A percentile compares a stretch with the other conserved stretches of the same genome.
These are phyloP conservation scores for Coniophora puteana DNA, from an alignment of 1,284 basidiomycete genomes.

Conservation along the genomic window DNA sequence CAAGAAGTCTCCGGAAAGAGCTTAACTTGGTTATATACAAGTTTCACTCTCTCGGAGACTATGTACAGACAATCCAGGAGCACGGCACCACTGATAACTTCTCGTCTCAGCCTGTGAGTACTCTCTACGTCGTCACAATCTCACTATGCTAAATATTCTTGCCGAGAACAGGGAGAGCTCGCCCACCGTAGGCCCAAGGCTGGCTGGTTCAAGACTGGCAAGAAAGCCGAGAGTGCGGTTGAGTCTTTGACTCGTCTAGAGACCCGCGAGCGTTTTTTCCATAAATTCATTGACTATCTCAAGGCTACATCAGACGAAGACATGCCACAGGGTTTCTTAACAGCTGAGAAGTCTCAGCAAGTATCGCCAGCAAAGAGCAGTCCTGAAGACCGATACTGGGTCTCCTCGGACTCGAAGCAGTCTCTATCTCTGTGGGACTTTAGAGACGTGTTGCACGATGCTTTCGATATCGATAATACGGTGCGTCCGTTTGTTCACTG, in stretches of 20 bases:
- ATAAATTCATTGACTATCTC: too few species aligned
- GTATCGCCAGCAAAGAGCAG: too few species aligned
- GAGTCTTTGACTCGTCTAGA: too few species aligned
- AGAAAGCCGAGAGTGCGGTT: not conserved
- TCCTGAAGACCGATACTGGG: too few species aligned
- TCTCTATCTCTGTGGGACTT: slow-evolving; percentile 11
- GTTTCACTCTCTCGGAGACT: not conserved
- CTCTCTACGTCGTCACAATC: not conserved
- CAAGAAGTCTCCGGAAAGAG: not conserved
- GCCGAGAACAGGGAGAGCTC: slow-evolving; percentile 15
- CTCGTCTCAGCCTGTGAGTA: not conserved
- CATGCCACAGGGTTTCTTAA: too few species aligned
- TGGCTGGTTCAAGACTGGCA: too few species aligned
- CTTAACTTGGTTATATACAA: not conserved
- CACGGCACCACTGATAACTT: not conserved
- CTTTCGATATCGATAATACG: slow-evolving; percentile 15
- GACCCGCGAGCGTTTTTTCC: too few species aligned
- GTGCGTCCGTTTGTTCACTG: not conserved
- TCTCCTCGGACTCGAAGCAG: slow-evolving; percentile 7
- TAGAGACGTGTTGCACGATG: slow-evolving; percentile 10
- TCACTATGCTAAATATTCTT: slow-evolving; percentile 5
- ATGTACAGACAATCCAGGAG: not conserved
- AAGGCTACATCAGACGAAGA: too few species aligned
- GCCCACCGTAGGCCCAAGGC: slow-evolving; percentile 15
- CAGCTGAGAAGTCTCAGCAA: too few species aligned